These are phyloP conservation scores for Lachnellula suecica DNA, from an alignment of 2,329 filamentous ascomycete genomes.

Conservation along the genomic window DNA sequence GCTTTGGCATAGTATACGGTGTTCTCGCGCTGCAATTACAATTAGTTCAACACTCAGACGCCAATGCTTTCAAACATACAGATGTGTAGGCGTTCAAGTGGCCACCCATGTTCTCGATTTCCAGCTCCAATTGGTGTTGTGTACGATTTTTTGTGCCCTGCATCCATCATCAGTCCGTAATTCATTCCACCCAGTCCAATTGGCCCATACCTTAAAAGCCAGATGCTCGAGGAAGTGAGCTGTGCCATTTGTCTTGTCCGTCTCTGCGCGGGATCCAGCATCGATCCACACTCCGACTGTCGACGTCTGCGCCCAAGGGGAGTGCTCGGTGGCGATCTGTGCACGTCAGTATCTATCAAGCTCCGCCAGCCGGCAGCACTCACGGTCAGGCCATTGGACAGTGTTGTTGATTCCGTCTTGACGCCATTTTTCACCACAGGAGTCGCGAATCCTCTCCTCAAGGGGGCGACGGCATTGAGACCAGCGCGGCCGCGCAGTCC, in stretches of 20 bases:
- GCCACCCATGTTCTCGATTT: slow-evolving; percentile 99
- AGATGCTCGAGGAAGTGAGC: slow-evolving; percentile 99
- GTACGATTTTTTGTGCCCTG: slow-evolving; percentile 91
- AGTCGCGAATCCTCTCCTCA: slow-evolving; percentile 87
- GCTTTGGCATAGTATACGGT: slow-evolving; percentile 99
- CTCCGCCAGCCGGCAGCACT: slow-evolving; percentile 5
- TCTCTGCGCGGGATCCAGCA: slow-evolving; percentile 96
- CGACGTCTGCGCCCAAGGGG: slow-evolving; percentile 95
- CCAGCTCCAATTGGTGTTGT: slow-evolving; percentile 96
- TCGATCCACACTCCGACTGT: slow-evolving; percentile 99
- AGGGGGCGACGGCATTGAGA: slow-evolving; percentile 72
- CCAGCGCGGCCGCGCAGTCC: slow-evolving; percentile 85
- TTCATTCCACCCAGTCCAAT: slow-evolving; percentile 13
- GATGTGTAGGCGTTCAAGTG: slow-evolving; percentile 99
- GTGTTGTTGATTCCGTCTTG: slow-evolving; percentile 93
- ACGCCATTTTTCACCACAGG: slow-evolving; percentile 67
- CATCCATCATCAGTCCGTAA: slow-evolving; percentile 22
- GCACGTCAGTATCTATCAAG: slow-evolving; percentile 32
- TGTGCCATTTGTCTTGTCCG: slow-evolving; percentile 96
- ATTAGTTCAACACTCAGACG: slow-evolving; percentile 18
- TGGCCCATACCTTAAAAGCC: slow-evolving; percentile 84
- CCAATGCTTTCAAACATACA: slow-evolving; percentile 56
- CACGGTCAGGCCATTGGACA: slow-evolving; percentile 97
- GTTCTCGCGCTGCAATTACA: slow-evolving; percentile 76
- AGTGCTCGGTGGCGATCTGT: slow-evolving; percentile 96